Evolutionary conservation across 768 basidiomycete species (phyloP), one percentile per base, ranked within the genome.

Genomic region (Mycena indigotica): DNA sequence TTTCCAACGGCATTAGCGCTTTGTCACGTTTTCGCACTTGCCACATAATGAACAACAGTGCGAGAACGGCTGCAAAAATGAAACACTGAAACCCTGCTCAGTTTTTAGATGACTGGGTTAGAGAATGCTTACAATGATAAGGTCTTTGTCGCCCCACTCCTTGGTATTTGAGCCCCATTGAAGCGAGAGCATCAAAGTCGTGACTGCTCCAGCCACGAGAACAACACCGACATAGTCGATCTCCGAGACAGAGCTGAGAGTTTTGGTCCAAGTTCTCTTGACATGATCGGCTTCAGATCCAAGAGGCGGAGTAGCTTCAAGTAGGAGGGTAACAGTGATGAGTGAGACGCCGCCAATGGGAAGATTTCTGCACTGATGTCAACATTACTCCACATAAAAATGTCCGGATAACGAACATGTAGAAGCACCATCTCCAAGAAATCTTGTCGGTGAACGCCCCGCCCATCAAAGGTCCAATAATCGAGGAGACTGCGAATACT

Each of bases 81-180:
- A 61, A 65, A 24, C 28, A 61, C 35, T 38, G 35, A n/a, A n/a
- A n/a, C n/a, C n/a, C 35, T 10, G n/a, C 12, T n/a, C 35, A 38
- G 35, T 38, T n/a, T 10, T 10, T n/a, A 38, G n/a, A 38, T 10
- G 12, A 38, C n/a, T n/a, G 35, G 35, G n/a, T 10, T 10, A 38
- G n/a, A 38, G 35, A 38, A 38, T 10, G n/a, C 35, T 10, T n/a
- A 38, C 35, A 48, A 53, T 49, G 53, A 70, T 61, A 44, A 61
- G 52, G 23, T 30, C 56, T 28, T 35, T 23, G 55, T 60, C 28
- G 32, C 58, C 62, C 80, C 80, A 82, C 0, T 74, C 64, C 60
- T 76, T 75, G n/a, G 68, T 63, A 60, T 75, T 74, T 0, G 79
- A 79, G n/a, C 79, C 80, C 75, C 76, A 78, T 53, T 77, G 74